A percentile compares a stretch with the other conserved stretches of the same genome.
These are phyloP conservation scores for Backusella morwellensis DNA, from an alignment of 192 early-diverging fungal genomes.

Conservation along the genomic window DNA sequence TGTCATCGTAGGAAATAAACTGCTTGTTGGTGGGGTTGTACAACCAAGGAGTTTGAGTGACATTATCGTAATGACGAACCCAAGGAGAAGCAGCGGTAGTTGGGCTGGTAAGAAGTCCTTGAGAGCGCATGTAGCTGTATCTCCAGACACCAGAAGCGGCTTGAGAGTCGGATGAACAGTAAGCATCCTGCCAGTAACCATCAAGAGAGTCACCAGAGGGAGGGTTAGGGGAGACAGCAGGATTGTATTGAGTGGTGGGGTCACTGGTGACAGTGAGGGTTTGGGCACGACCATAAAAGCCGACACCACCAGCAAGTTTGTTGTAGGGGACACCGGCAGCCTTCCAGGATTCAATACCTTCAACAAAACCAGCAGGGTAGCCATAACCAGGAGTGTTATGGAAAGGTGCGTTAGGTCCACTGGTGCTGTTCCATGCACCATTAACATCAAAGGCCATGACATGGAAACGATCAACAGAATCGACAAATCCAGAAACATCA, in stretches of 20 bases:
- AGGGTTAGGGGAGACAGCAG: slow-evolving; percentile 11
- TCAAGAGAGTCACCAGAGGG: slow-evolving; percentile 55
- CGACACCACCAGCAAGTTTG: slow-evolving; percentile 59
- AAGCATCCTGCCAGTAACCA: slow-evolving; percentile 51
- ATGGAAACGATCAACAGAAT: slow-evolving; percentile 61
- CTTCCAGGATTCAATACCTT: slow-evolving; percentile 56
- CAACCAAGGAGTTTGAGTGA: slow-evolving; percentile 70
- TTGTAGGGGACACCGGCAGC: slow-evolving; percentile 53
- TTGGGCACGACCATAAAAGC: slow-evolving; percentile 58
- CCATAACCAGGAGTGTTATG: slow-evolving; percentile 29
- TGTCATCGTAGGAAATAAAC: slow-evolving; percentile 74
- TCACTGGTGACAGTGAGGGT: slow-evolving; percentile 26
- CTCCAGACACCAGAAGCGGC: slow-evolving; percentile 48
- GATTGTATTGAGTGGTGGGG: slow-evolving; percentile 3
- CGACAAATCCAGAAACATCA: slow-evolving; percentile 60
- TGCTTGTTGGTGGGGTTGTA: slow-evolving; percentile 55
- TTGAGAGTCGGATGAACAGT: slow-evolving; percentile 39
- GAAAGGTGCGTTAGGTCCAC: slow-evolving; percentile 52
- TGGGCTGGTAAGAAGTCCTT: slow-evolving; percentile 44
- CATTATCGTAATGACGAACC: slow-evolving; percentile 61
- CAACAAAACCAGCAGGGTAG: slow-evolving; percentile 36
- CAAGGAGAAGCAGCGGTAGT: slow-evolving; percentile 58
- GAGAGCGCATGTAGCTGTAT: slow-evolving; percentile 11
- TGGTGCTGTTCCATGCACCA: slow-evolving; percentile 54
- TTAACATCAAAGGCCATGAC: slow-evolving; percentile 69